A percentile compares a stretch with the other conserved stretches of the same genome.
phyloP scores from a whole-genome alignment of 2,329 filamentous ascomycete genomes.

The Ophiostoma piceae region DNA sequence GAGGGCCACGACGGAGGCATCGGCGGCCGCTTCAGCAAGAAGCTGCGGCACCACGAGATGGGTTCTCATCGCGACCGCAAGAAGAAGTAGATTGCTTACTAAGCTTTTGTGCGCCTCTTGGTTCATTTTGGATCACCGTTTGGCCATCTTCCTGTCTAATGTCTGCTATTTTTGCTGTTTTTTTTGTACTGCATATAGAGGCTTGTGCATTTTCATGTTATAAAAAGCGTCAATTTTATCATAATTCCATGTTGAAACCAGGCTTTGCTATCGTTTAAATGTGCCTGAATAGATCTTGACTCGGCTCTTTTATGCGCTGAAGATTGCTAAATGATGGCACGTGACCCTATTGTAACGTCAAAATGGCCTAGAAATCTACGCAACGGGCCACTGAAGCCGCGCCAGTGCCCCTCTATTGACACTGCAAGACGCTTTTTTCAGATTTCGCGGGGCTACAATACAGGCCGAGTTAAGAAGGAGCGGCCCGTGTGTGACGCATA shows the following conservation, averaged over 20 bases:
- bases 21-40: slow-evolving; percentile 70
- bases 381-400: not conserved
- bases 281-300: slow-evolving; percentile 8
- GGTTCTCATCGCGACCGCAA: slow-evolving; percentile 42
- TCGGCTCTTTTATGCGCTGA: not conserved
- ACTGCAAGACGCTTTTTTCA: slow-evolving; percentile 16
- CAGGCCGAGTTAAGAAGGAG: slow-evolving; percentile 16
- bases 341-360: not conserved
- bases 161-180: not conserved
- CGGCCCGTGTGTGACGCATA: slow-evolving; percentile 14
- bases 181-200: not conserved
- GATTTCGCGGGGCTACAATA: slow-evolving; percentile 22
- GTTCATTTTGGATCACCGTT: not conserved
- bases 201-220: not conserved
- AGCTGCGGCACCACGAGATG: slow-evolving; percentile 51
- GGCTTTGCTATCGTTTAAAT: not conserved
- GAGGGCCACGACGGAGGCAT: slow-evolving; percentile 20
- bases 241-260: not conserved
- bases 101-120: not conserved
- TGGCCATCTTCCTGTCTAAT: not conserved
- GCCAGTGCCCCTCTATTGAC: slow-evolving; percentile 21
- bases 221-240: not conserved
- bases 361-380: not conserved
- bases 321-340: not conserved
- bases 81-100: slow-evolving; percentile 32